Conservation (phyloP, 1,139 yeast genomes). For the Suhomyces maxii region DNA sequence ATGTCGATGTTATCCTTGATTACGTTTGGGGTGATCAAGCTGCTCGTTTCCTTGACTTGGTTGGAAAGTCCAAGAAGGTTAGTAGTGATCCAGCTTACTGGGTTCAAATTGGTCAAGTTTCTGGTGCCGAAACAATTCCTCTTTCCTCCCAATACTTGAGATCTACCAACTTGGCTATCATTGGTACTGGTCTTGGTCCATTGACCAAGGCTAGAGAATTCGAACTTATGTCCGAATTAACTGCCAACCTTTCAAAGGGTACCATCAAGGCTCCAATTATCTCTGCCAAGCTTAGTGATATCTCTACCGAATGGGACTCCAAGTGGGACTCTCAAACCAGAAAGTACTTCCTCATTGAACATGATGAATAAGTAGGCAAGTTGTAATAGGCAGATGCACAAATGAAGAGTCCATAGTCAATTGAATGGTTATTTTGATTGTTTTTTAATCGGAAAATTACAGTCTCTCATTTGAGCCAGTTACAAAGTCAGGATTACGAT, state of each 20-base stretch:
- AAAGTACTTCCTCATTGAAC: constrained; percentile 10
- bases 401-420: no score
- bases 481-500: no score
- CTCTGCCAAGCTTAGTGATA: constrained; percentile 11
- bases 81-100: constrained; percentile 14
- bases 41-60: constrained; percentile 5
- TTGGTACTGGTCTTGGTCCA: constrained; percentile 26
- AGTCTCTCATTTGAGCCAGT: no score
- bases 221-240: constrained; percentile 5
- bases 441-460: no score
- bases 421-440: no score
- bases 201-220: constrained; percentile 7
- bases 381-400: no score
- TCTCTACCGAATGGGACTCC: constrained; percentile 10
- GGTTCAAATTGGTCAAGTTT: constrained; percentile 23
- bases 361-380: background rate
- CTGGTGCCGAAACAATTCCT: constrained; percentile 15
- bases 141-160: constrained; percentile 18
- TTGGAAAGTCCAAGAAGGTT: constrained; percentile 7
- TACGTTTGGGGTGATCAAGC: constrained; percentile 17
- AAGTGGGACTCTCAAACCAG: constrained; percentile 8
- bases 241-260: constrained; percentile 10
- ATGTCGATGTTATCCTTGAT: constrained; percentile 16
- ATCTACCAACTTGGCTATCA: constrained; percentile 17
- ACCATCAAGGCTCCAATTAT: constrained; percentile 5